phyloP scores from a whole-genome alignment of 495 filamentous ascomycete species.

The Aspergillus conjunctus region DNA sequence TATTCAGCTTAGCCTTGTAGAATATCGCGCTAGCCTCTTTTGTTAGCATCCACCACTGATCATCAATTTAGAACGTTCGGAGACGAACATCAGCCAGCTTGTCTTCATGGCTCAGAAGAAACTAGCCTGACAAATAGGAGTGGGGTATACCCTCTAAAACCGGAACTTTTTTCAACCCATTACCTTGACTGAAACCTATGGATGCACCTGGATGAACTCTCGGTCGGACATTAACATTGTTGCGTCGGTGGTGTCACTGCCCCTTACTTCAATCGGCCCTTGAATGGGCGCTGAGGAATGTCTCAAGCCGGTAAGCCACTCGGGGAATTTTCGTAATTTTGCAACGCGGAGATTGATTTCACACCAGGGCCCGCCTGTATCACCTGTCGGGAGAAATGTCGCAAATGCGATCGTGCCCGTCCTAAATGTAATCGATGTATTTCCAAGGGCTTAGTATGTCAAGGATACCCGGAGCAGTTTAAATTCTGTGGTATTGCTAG shows the following conservation, averaged over 20 bases:
- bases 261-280: neutral
- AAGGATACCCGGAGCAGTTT: constrained; percentile 45
- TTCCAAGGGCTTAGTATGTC: constrained; percentile 35
- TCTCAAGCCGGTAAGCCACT: constrained; percentile 18
- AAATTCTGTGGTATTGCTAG: constrained; percentile 43
- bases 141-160: too few species aligned
- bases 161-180: too few species aligned
- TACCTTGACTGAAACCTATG: too few species aligned
- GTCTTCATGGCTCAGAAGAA: too few species aligned
- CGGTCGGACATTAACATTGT: too few species aligned
- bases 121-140: too few species aligned
- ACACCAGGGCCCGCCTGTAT: constrained; percentile 32
- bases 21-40: neutral
- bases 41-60: neutral
- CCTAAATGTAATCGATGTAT: constrained; percentile 33
- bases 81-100: neutral
- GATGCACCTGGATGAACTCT: too few species aligned
- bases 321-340: neutral
- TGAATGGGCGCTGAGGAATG: constrained; percentile 4
- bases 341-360: neutral
- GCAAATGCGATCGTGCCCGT: constrained; percentile 34
- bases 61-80: neutral
- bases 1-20: too few species aligned
- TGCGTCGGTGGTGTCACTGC: too few species aligned
- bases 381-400: constrained; percentile 40